These are phyloP conservation scores for Colletotrichum liriopes DNA, from an alignment of 2,329 filamentous ascomycete genomes.

Conservation along the genomic window DNA sequence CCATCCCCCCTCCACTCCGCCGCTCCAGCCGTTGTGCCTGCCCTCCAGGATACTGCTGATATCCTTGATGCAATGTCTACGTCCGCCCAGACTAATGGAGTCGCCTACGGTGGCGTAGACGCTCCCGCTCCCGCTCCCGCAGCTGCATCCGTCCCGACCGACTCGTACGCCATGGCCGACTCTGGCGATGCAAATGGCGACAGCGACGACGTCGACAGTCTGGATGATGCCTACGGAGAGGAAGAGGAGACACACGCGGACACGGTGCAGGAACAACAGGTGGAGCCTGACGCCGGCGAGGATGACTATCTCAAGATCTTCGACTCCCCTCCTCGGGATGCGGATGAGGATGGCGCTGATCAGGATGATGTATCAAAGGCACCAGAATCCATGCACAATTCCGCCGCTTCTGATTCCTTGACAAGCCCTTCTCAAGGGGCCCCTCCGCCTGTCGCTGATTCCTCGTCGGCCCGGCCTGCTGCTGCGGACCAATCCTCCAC, in stretches of 20 bases:
- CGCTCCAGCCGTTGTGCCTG: slow-evolving; percentile 63
- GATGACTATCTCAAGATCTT: slow-evolving; percentile 68
- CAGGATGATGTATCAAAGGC: slow-evolving; percentile 61
- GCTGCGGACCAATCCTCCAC: slow-evolving; percentile 43
- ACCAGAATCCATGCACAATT: slow-evolving; percentile 60
- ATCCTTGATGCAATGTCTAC: slow-evolving; percentile 61
- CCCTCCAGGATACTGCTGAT: slow-evolving; percentile 68
- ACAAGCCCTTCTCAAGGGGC: slow-evolving; percentile 50
- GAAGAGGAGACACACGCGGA: slow-evolving; percentile 51
- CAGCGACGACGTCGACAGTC: slow-evolving; percentile 58
- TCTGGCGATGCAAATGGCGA: slow-evolving; percentile 46
- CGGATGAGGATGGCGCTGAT: slow-evolving; percentile 52
- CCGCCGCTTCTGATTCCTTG: slow-evolving; percentile 58
- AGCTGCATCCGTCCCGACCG: slow-evolving; percentile 49
- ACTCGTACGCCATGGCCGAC: not conserved
- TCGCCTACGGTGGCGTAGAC: slow-evolving; percentile 39
- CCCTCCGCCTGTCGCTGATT: slow-evolving; percentile 52
- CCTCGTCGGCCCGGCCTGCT: slow-evolving; percentile 49
- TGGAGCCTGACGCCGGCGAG: slow-evolving; percentile 51
- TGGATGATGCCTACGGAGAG: slow-evolving; percentile 64
- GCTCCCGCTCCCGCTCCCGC: slow-evolving; percentile 51
- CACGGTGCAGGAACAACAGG: slow-evolving; percentile 49
- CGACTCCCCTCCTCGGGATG: slow-evolving; percentile 62
- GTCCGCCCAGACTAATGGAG: slow-evolving; percentile 47
- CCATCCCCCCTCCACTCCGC: slow-evolving; percentile 64